Base-by-base conservation (phyloP, 306 rosid species). In the Dryas drummondii region DNA sequence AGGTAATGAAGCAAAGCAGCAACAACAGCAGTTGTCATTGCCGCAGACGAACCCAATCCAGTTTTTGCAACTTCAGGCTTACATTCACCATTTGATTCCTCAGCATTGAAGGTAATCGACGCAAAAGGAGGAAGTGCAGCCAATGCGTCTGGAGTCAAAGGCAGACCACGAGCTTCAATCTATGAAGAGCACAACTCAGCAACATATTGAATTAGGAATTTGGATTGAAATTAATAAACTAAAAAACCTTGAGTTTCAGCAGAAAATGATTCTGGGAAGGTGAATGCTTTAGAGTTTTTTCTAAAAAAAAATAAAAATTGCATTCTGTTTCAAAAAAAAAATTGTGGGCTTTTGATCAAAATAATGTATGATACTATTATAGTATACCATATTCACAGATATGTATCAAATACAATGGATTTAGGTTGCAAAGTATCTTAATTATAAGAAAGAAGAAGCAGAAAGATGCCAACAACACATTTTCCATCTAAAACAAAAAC, bases 31-130 rank as follows among this genome's bases (percentile, higher is more conserved):
- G 97, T 88, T 75, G 99, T 94, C 99, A 94, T 94, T 32, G 99
- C 97, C 0, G 99, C 99, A 76, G 99, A 94, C 16, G 98, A 94
- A 62, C 99, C 99, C 83, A 94, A 79, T 82, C 99, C 99, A 73
- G 99, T 94, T 88, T 94, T 94, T 64, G 99, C 97, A 59, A 94
- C 97, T 88, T 94, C 99, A 69, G 97, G 99, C 82, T 82, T 90
- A 88, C 89, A 72, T 73, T 75, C 91, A 46, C 78, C 93, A 80
- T 72, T 75, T 66, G 87, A 87, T 69, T 89, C 92, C 82, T 83
- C 97, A 6, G 83, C 79, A 71, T 92, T 94, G 79, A 90, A 90
- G 71, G 97, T 86, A 78, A 94, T 94, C 12, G 96, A 83, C 61
- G 93, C 81, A 88, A 92, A 94, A 48, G 97, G 85, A 5, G 98